These are phyloP conservation scores for Phytopythium delawarense DNA, from an alignment of 352 stramenopile genomes.

Conservation along the genomic window DNA sequence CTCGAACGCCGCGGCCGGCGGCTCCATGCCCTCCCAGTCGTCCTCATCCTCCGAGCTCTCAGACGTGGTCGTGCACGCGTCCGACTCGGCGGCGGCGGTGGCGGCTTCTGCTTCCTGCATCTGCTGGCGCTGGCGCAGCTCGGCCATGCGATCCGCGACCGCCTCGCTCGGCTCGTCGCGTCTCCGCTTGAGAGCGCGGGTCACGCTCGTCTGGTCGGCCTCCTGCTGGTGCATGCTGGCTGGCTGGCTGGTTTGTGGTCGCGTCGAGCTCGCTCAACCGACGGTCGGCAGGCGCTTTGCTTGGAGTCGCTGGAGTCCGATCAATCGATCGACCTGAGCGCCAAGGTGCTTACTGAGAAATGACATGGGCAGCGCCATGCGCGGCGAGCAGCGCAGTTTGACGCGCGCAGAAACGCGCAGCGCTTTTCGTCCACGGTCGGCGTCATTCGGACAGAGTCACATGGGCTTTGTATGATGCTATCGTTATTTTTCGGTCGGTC, in stretches of 20 bases:
- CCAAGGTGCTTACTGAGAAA: conserved; percentile 21
- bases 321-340: conserved; percentile 2
- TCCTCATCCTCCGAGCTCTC: conserved; percentile 33
- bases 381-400: background rate
- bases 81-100: background rate
- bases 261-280: too few species aligned
- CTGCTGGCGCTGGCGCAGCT: background rate
- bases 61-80: conserved; percentile 19
- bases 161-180: conserved; percentile 7
- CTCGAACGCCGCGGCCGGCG: background rate
- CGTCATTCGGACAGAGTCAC: background rate
- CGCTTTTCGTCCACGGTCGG: conserved; percentile 4
- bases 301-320: too few species aligned
- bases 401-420: conserved; percentile 8
- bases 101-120: conserved; percentile 7
- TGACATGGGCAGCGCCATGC: conserved; percentile 7
- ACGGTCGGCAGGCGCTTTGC: too few species aligned
- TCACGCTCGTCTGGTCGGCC: background rate
- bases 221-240: background rate
- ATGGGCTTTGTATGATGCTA: conserved; percentile 8
- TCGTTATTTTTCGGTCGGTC: conserved; percentile 17
- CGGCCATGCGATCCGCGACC: background rate
- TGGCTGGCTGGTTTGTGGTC: too few species aligned
- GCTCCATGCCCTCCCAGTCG: conserved; percentile 9
- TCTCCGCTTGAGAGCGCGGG: conserved; percentile 22